phyloP scores from a whole-genome alignment of 2,329 filamentous ascomycete species.

The Dactylellina haptotyla region DNA sequence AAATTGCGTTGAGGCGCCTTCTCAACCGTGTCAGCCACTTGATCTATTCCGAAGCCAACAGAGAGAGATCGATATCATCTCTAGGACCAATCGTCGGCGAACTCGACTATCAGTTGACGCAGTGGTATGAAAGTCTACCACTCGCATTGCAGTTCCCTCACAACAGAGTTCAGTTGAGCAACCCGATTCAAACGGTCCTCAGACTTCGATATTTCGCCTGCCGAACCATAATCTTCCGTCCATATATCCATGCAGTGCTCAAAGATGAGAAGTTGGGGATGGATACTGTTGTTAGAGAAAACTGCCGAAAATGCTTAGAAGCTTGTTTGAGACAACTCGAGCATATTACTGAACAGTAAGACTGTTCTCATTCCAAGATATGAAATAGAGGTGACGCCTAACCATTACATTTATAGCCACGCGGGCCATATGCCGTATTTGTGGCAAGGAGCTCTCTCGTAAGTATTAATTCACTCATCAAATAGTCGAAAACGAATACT shows the following conservation, averaged over 20 bases:
- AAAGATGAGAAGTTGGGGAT: conserved; percentile 78
- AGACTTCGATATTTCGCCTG: conserved; percentile 84
- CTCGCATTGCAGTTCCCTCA: conserved; percentile 80
- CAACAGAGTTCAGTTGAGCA: conserved; percentile 72
- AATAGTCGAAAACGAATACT: background rate
- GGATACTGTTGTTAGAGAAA: conserved; percentile 78
- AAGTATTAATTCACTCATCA: background rate
- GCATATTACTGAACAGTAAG: conserved; percentile 79
- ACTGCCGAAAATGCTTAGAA: conserved; percentile 82
- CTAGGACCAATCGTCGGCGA: conserved; percentile 81
- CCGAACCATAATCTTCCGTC: conserved; percentile 84
- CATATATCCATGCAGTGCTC: conserved; percentile 81
- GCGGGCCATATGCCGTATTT: conserved; percentile 86
- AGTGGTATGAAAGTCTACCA: conserved; percentile 85
- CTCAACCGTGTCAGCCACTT: conserved; percentile 82
- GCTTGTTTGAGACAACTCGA: conserved; percentile 82
- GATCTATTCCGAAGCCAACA: conserved; percentile 75
- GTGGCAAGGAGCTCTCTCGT: conserved; percentile 82
- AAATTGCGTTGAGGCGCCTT: conserved; percentile 80
- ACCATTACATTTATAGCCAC: conserved; percentile 66
- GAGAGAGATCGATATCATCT: conserved; percentile 68
- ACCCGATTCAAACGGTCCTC: conserved; percentile 81
- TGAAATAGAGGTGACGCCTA: conserved; percentile 34
- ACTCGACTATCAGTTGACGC: conserved; percentile 81
- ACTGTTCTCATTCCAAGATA: conserved; percentile 54